These are phyloP conservation scores for Cercospora sp. DNA, from an alignment of 2,329 filamentous ascomycete species.

Conservation along the genomic window DNA sequence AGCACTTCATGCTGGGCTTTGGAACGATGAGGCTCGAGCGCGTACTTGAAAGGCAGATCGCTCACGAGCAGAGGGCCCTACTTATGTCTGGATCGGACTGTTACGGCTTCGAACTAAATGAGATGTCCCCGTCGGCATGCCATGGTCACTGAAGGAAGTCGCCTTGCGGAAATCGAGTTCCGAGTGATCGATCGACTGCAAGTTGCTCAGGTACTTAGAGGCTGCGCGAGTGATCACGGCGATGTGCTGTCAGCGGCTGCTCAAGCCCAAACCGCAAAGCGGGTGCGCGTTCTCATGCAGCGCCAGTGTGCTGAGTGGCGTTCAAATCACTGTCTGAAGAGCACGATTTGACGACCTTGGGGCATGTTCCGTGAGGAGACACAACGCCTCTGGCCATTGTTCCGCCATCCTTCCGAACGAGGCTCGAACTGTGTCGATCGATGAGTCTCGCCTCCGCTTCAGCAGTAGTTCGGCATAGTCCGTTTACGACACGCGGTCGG, in stretches of 20 bases:
- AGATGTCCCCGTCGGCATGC: not conserved
- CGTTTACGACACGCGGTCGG: not conserved
- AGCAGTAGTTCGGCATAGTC: not conserved
- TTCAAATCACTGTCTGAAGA: not conserved
- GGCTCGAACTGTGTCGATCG: not conserved
- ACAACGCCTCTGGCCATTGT: not conserved
- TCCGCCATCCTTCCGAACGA: not conserved
- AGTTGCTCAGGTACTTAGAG: not conserved
- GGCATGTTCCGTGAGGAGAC: not conserved
- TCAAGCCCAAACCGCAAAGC: not conserved
- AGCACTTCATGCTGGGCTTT: not conserved
- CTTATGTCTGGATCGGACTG: not conserved
- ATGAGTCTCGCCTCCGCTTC: constrained; percentile 1
- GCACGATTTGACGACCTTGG: not conserved
- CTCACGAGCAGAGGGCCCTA: not conserved
- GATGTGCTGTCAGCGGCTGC: not conserved
- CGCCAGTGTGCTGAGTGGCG: not conserved
- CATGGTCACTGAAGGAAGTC: not conserved
- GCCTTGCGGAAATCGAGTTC: not conserved
- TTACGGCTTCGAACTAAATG: not conserved
- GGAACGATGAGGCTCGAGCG: not conserved
- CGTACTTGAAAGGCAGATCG: not conserved
- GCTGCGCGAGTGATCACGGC: not conserved
- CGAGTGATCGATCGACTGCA: not conserved
- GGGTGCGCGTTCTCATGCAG: not conserved